Base-by-base conservation (phyloP, 1,139 yeast genomes). In the Pichia sp. region DNA sequence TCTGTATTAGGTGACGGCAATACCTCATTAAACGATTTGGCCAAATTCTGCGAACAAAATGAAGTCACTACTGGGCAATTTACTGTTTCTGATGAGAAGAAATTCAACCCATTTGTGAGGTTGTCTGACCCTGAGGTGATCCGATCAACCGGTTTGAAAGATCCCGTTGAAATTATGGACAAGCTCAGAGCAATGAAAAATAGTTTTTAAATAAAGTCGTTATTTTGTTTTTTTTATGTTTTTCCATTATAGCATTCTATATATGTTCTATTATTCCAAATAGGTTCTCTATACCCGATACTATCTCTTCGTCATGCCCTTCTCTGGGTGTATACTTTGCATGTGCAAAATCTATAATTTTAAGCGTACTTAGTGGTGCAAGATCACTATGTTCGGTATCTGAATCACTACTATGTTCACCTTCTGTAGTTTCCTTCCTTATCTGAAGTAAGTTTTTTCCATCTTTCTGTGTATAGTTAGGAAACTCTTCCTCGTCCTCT, bases 281-380 rank as follows among this genome's bases (percentile, higher is more conserved):
- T 49, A 89, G 68, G 61, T 79, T 84, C 61, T 84, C 85, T 1
- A 90, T 70, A 0, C 96, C 97, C 31, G 70, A 71, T 4, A 90
- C 67, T 4, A 85, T 72, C 64, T 87, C 86, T 50, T 82, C 86
- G 67, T 90, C 97, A 32, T 79, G 79, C 0, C 95, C 95, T 54
- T 77, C 60, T 0, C 87, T 89, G 0, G 83, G 80, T 0, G 80
- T 77, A 57, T 79, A 72, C 60, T 75, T 79, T 0, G 97, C 81
- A 67, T 92, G 98, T 0, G 97, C 98, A 75, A 93, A 90, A 68
- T 93, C 99, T 16, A 93, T 90, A 54, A 92, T 64, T 48, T 82
- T 76, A 49, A 90, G 73, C 7, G 81, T 72, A 60, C 89, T 80
- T 49, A 82, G 65, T 1, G 76, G 72, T 13, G 59, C 65, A 15